Evolutionary conservation across 2,329 filamentous ascomycete genomes (phyloP).

Genomic region (Ramularia endophylla): DNA sequence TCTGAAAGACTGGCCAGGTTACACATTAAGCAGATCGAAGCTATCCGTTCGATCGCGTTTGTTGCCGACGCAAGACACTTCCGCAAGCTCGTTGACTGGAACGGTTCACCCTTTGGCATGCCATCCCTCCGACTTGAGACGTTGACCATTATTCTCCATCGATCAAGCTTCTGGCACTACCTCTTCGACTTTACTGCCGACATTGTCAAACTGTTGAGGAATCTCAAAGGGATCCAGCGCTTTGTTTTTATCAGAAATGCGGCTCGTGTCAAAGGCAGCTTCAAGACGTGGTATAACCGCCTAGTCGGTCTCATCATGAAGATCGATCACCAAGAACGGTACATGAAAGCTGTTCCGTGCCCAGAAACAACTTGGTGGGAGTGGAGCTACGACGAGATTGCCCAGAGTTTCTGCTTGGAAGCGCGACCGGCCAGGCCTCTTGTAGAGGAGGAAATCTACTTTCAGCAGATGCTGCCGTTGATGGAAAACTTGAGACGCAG

Average conservation of each 20-base stretch:
- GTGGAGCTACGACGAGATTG: conserved; percentile 30
- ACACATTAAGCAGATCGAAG: conserved; percentile 23
- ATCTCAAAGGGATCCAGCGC: conserved; percentile 28
- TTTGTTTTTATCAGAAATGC: conserved; percentile 33
- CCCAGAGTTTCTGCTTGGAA: conserved; percentile 28
- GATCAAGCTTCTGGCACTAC: conserved; percentile 30
- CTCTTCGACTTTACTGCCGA: conserved; percentile 30
- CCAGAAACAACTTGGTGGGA: conserved; percentile 36
- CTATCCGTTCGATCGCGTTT: conserved; percentile 30
- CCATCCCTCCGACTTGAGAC: conserved; percentile 28
- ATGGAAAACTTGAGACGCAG: conserved; percentile 31
- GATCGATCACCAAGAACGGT: conserved; percentile 37
- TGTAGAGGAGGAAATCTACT: conserved; percentile 34
- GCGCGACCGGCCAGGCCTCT: conserved; percentile 25
- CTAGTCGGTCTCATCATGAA: conserved; percentile 37
- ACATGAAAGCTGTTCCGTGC: conserved; percentile 28
- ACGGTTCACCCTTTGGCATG: conserved; percentile 28
- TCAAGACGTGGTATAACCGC: conserved; percentile 35
- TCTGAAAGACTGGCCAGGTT: conserved; percentile 23
- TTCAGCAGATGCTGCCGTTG: conserved; percentile 33
- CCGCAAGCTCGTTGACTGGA: conserved; percentile 30
- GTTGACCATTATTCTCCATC: conserved; percentile 29
- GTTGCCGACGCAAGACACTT: conserved; percentile 29
- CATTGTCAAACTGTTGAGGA: conserved; percentile 30
- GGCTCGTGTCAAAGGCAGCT: conserved; percentile 32